These are phyloP conservation scores for Turnera subulata DNA, from an alignment of 345 rosid species.

Conservation along the genomic window DNA sequence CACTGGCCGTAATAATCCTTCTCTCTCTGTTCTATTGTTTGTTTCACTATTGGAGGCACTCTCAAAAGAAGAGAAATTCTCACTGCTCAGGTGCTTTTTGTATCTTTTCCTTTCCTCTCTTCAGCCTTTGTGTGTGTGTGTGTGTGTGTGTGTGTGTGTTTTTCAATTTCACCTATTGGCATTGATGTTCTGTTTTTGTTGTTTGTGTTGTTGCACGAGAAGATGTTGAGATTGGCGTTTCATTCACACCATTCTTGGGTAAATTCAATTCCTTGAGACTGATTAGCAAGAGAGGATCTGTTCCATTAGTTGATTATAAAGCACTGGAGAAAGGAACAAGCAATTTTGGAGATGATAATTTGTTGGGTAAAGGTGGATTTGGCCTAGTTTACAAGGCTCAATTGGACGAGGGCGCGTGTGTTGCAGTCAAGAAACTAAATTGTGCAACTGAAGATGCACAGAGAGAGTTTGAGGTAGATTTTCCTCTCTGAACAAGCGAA, in stretches of 20 bases:
- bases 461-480: slow-evolving; percentile 68
- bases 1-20: slow-evolving; percentile 37
- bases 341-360: slow-evolving; percentile 61
- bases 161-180: background rate
- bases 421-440: slow-evolving; percentile 85
- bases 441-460: slow-evolving; percentile 62
- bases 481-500: background rate
- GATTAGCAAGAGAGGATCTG: slow-evolving; percentile 44
- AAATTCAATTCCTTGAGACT: slow-evolving; percentile 45
- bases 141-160: too few relatives aligned
- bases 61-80: slow-evolving; percentile 34
- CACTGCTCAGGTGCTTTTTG: slow-evolving; percentile 47
- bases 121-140: background rate
- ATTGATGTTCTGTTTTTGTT: slow-evolving; percentile 15
- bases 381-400: slow-evolving; percentile 76
- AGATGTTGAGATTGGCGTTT: slow-evolving; percentile 52
- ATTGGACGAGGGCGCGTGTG: slow-evolving; percentile 49
- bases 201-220: slow-evolving; percentile 16
- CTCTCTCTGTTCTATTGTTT: slow-evolving; percentile 45
- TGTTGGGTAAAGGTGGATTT: slow-evolving; percentile 87
- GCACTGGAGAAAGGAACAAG: slow-evolving; percentile 62
- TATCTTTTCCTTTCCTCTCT: background rate
- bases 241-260: slow-evolving; percentile 46
- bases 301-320: slow-evolving; percentile 56
- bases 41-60: slow-evolving; percentile 41